These are phyloP conservation scores for Heliosperma pusillum DNA, from an alignment of 148 eudicot species.

Conservation along the genomic window DNA sequence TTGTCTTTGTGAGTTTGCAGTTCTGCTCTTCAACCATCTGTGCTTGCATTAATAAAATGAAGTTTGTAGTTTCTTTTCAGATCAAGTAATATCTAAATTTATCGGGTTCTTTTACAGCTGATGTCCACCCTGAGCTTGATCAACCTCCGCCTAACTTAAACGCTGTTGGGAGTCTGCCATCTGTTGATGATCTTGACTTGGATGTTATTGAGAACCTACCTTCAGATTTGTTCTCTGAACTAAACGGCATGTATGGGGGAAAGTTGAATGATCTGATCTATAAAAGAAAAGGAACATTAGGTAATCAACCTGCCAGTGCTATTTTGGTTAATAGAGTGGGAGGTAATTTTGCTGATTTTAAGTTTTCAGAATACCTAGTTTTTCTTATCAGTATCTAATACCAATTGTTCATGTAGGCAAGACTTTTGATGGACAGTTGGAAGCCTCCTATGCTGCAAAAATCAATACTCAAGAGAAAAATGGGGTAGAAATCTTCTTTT, in stretches of 20 bases:
- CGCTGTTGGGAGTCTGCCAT: conserved; percentile 44
- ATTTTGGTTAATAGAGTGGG: conserved; percentile 25
- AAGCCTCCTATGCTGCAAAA: conserved; percentile 14
- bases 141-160: conserved; percentile 25
- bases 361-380: not conserved
- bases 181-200: conserved; percentile 76
- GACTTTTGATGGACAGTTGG: conserved; percentile 13
- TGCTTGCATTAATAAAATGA: not conserved
- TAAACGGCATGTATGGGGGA: conserved; percentile 74
- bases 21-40: not conserved
- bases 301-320: conserved; percentile 13
- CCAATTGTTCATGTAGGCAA: conserved; percentile 26
- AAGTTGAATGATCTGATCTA: conserved; percentile 52
- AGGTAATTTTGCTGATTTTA: conserved; percentile 28
- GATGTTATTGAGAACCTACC: conserved; percentile 79
- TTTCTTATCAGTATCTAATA: conserved; percentile 15
- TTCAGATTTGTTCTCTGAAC: conserved; percentile 71
- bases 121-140: conserved; percentile 21
- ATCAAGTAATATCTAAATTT: conserved; percentile 20
- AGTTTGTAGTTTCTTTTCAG: not conserved
- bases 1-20: not conserved
- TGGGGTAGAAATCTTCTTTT: conserved; percentile 32
- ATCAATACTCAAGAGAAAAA: conserved; percentile 19
- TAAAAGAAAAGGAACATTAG: conserved; percentile 40
- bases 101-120: conserved; percentile 24